Conservation (phyloP, 2,329 filamentous ascomycete species). For the Phaeosphaeriaceae sp. region DNA sequence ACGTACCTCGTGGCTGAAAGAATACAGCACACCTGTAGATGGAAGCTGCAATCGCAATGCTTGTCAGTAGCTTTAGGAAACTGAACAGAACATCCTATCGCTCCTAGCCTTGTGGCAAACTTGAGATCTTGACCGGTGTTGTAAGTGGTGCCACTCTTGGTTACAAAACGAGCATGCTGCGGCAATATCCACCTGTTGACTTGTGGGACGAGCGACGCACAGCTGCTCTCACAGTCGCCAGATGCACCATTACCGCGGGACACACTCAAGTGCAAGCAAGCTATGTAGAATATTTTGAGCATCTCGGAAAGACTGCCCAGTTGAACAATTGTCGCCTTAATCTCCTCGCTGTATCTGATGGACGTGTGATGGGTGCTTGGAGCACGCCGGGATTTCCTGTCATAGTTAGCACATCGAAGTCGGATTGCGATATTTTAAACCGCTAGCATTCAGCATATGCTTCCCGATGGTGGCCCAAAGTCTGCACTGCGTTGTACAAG, state of each 20-base stretch:
- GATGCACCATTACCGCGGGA: background rate
- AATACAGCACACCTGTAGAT: too few species aligned
- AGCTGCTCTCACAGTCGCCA: background rate
- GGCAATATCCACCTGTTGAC: background rate
- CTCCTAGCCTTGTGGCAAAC: background rate
- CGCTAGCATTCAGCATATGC: constrained; percentile 23
- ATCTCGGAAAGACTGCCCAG: background rate
- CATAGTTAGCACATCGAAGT: constrained; percentile 16
- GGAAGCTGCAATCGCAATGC: too few species aligned
- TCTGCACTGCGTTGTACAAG: constrained; percentile 2
- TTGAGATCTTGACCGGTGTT: background rate
- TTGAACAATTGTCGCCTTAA: background rate
- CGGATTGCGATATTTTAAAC: constrained; percentile 14
- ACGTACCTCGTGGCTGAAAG: too few species aligned
- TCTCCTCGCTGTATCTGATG: background rate
- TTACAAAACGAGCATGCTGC: background rate
- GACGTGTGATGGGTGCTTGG: constrained; percentile 2
- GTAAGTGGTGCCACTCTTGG: background rate
- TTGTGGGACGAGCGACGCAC: background rate
- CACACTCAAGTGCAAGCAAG: background rate
- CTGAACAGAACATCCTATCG: too few species aligned
- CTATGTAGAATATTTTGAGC: background rate
- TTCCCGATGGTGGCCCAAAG: constrained; percentile 12
- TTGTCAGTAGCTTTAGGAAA: too few species aligned
- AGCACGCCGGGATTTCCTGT: constrained; percentile 23